Evolutionary conservation across 1,284 basidiomycete genomes (phyloP).

Genomic region (Ustilago nuda): DNA sequence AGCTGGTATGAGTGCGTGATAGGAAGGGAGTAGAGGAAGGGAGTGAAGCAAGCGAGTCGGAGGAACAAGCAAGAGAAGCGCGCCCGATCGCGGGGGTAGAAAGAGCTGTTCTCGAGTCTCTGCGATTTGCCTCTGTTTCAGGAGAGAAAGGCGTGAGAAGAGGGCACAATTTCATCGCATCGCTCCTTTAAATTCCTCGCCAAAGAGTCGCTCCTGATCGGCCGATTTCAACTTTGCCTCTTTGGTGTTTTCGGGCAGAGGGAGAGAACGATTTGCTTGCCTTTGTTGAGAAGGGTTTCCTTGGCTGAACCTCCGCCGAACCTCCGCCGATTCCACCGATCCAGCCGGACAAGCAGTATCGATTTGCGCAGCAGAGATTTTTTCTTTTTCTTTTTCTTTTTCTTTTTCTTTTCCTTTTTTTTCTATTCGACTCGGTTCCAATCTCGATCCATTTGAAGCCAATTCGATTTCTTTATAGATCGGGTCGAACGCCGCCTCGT

Average conservation of each 20-base stretch:
- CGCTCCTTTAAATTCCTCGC: background rate
- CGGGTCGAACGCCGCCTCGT: background rate
- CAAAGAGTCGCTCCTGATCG: slow-evolving; percentile 13
- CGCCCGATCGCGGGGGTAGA: slow-evolving; percentile 36
- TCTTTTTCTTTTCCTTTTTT: background rate
- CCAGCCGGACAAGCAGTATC: slow-evolving; percentile 2
- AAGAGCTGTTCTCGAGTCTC: background rate
- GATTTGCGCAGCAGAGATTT: background rate
- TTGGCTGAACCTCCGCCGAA: too few relatives aligned
- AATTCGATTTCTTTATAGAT: background rate
- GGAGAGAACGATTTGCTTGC: too few relatives aligned
- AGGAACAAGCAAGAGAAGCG: background rate
- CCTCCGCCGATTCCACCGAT: slow-evolving; percentile 33
- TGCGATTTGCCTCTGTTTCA: background rate
- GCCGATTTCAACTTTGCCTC: slow-evolving; percentile 8
- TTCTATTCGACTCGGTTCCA: background rate
- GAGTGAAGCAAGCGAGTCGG: background rate
- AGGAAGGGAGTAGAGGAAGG: background rate
- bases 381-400: too few relatives aligned
- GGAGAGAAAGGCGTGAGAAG: background rate
- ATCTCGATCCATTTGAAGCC: slow-evolving; percentile 3
- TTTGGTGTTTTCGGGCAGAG: slow-evolving; percentile 5
- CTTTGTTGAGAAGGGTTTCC: too few relatives aligned
- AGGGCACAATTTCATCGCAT: slow-evolving; percentile 1
- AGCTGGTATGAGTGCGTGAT: background rate